Evolutionary conservation across 352 stramenopile species (phyloP).

Genomic region (Blastocystis sp.): DNA sequence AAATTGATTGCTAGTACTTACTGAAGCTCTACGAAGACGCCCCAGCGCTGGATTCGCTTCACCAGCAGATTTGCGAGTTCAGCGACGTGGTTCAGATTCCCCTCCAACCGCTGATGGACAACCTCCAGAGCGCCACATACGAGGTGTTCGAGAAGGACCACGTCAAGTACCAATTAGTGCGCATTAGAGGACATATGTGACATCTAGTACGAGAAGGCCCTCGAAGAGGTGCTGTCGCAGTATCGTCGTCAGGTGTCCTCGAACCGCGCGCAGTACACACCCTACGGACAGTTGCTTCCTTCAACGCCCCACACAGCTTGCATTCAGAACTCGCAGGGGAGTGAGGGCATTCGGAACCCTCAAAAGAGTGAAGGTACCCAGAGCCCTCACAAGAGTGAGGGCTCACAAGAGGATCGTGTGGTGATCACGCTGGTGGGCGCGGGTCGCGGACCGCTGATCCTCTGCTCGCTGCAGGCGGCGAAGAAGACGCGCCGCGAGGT

Average conservation of each 20-base stretch:
- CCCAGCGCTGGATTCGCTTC: slow-evolving; percentile 81
- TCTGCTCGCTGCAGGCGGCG: slow-evolving; percentile 83
- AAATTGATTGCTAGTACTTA: slow-evolving; percentile 85
- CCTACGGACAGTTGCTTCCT: slow-evolving; percentile 6
- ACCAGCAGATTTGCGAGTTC: slow-evolving; percentile 78
- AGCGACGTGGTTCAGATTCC: slow-evolving; percentile 79
- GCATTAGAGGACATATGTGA: neutral
- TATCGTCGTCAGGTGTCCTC: neutral
- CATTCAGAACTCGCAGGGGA: no score
- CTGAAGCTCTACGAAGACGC: slow-evolving; percentile 86
- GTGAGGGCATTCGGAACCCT: no score
- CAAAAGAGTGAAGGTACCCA: neutral
- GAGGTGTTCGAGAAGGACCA: slow-evolving; percentile 97
- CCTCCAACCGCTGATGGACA: slow-evolving; percentile 95
- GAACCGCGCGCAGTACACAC: slow-evolving; percentile 12
- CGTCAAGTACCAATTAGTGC: slow-evolving; percentile 88
- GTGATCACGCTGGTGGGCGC: slow-evolving; percentile 88
- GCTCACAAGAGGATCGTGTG: neutral
- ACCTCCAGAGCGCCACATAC: slow-evolving; percentile 97
- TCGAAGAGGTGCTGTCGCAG: slow-evolving; percentile 81
- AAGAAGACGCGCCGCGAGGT: slow-evolving; percentile 80
- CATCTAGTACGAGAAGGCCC: slow-evolving; percentile 90
- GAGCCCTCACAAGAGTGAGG: neutral
- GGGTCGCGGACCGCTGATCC: slow-evolving; percentile 92
- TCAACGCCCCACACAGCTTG: neutral